Evolutionary conservation across 306 rosid genomes (phyloP).

Genomic region (Vigna trinervia): DNA sequence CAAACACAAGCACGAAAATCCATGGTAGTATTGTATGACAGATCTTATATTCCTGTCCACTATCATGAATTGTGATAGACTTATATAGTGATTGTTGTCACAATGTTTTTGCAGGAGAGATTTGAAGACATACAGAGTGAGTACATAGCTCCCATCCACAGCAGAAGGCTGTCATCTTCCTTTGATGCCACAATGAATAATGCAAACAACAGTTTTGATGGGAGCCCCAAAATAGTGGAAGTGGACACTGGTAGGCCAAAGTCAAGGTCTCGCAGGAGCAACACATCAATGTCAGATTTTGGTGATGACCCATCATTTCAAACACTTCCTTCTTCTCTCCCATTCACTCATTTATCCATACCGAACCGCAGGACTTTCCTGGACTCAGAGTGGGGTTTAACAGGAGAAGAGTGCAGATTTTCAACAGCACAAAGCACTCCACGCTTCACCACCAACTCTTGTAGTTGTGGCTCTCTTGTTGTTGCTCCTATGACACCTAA

Average conservation of each 20-base stretch:
- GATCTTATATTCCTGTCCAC: slow-evolving; percentile 29
- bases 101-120: slow-evolving; percentile 63
- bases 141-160: slow-evolving; percentile 57
- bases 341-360: slow-evolving; percentile 55
- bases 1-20: slow-evolving; percentile 72
- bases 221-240: slow-evolving; percentile 89
- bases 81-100: neutral
- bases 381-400: slow-evolving; percentile 75
- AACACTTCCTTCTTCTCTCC: slow-evolving; percentile 60
- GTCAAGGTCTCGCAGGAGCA: slow-evolving; percentile 77
- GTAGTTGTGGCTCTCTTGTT: slow-evolving; percentile 55
- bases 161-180: slow-evolving; percentile 77
- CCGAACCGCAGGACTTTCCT: slow-evolving; percentile 53
- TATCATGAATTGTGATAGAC: neutral
- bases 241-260: slow-evolving; percentile 85
- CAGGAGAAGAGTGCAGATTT: slow-evolving; percentile 72
- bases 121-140: slow-evolving; percentile 69
- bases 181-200: slow-evolving; percentile 56
- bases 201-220: slow-evolving; percentile 54
- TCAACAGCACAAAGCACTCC: slow-evolving; percentile 97
- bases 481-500: slow-evolving; percentile 64
- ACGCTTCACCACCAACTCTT: slow-evolving; percentile 59
- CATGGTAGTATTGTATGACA: slow-evolving; percentile 45
- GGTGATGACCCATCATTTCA: slow-evolving; percentile 69
- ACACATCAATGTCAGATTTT: slow-evolving; percentile 75